Base-by-base conservation (phyloP, 139 green algal species). In the Bryopsis sp. region DNA sequence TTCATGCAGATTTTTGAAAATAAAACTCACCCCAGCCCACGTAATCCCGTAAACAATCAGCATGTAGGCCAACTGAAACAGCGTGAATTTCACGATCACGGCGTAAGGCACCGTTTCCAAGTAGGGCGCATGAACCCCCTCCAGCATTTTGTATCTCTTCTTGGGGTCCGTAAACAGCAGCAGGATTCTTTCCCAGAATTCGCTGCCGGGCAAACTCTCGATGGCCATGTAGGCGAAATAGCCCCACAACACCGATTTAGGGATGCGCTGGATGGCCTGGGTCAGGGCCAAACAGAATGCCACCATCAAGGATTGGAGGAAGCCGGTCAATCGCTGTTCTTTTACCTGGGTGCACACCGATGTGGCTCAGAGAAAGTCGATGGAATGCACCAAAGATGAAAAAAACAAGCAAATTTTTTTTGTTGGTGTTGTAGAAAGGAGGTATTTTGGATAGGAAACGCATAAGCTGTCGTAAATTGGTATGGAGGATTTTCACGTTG, bases 201-300 rank as follows among this genome's bases (percentile, higher is more conserved):
- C 38, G 70, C 72, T 89, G 47, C 85, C 88, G 36, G 82, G 80
- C 26, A 96, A 78, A 6, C 71, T 84, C 57, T 92, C 85, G 0
- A 90, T 35, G 15, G 84, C 89, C 90, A 96, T 95, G 82, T 86
- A 95, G 0, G 83, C 79, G 82, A 96, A 96, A 74, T 94, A 96
- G 58, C 84, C 89, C 84, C 84, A 95, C 33, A 94, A 69, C 2
- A 88, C 78, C 0, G 77, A 68, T 58, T 75, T 84, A 3, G 88
- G 86, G 24, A 92, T 91, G 38, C 74, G 64, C 34, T 83, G 59
- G 31, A 95, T 77, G 58, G 70, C 77, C 0, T 85, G 87, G 4
- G 78, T 88, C 28, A 81, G 64, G n/a, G 67, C 80, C 34, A 95
- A 68, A 78, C 82, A 92, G 2, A 73, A 79, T 2, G 70, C 86